Base-by-base conservation (phyloP, 331 rosid genomes). In the Malus hybrid region DNA sequence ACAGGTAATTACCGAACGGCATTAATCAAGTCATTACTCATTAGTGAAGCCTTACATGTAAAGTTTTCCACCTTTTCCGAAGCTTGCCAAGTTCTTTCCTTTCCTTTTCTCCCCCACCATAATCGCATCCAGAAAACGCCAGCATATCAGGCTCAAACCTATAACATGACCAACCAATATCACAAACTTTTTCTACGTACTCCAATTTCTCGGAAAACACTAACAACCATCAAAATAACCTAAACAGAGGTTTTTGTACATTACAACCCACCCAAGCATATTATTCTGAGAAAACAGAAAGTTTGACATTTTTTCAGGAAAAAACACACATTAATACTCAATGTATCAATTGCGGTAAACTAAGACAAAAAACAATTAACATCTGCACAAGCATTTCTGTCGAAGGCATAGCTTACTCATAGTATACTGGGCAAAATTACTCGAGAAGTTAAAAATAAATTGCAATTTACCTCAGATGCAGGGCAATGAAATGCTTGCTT, bases 141-240 rank as follows among this genome's bases (percentile, higher is more conserved):
- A 91, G 95, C 98, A 93, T 93, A 81, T 93, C 98, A 4, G 97
- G 87, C 84, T 93, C 98, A 87, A 83, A 93, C 85, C 98, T 93
- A 75, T 10, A 42, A 18, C 65, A 68, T 50, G 28, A 69, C 31
- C 39, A 60, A 78, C 68, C 70, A 77, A 69, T 74, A 36, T 72
- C 77, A 80, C 64, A 60, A 74, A 31, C 34, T 73, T 42, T 39
- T 46, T 75, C 13, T 18, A 36, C 6, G 12, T 2, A 59, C 18
- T 48, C 28, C 5, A 8, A 29, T 20, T 11, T 28, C 11, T 32
- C 4, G 71, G 18, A 66, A 15, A 16, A 29, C 12, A 7, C 52
- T 62, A 61, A 67, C 13, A n/a, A n/a, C 44, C 20, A 66, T 59
- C n/a, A 10, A 24, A 50, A 46, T 24, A 71, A 57, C 29, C 5